Evolutionary conservation across 257 asterid genomes (phyloP).

Genomic region (Henckelia pumila): DNA sequence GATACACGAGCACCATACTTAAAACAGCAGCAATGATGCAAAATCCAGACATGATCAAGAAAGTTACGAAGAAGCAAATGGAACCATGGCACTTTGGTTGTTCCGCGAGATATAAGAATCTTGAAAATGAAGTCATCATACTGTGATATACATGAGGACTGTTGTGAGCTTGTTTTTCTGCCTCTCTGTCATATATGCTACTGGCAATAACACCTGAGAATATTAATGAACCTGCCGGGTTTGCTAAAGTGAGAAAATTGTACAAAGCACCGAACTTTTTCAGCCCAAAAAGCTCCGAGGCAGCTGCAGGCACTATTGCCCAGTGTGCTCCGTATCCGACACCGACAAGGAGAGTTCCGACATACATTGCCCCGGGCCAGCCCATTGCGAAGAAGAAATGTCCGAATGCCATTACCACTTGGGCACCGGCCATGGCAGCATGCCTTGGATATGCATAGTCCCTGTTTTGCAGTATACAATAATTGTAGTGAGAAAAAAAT

Average conservation of each 20-base stretch:
- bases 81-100: slow-evolving; percentile 43
- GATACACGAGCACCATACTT: slow-evolving; percentile 47
- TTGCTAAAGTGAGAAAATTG: slow-evolving; percentile 54
- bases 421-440: slow-evolving; percentile 45
- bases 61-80: slow-evolving; percentile 48
- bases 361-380: slow-evolving; percentile 49
- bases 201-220: slow-evolving; percentile 54
- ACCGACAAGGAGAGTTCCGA: slow-evolving; percentile 51
- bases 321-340: slow-evolving; percentile 60
- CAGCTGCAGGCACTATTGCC: slow-evolving; percentile 64
- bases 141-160: slow-evolving; percentile 22
- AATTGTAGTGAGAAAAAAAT: background rate
- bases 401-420: slow-evolving; percentile 46
- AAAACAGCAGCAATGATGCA: slow-evolving; percentile 38
- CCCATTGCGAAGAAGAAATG: slow-evolving; percentile 54
- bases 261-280: slow-evolving; percentile 52
- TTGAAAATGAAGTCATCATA: slow-evolving; percentile 30
- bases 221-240: slow-evolving; percentile 48
- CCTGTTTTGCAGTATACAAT: slow-evolving; percentile 28
- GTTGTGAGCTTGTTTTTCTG: slow-evolving; percentile 43
- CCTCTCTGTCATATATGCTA: slow-evolving; percentile 48
- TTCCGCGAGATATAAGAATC: slow-evolving; percentile 27
- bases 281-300: slow-evolving; percentile 51
- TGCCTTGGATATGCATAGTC: slow-evolving; percentile 56
- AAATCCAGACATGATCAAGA: slow-evolving; percentile 41